phyloP scores from a whole-genome alignment of 1,284 basidiomycete genomes.

The Cryptococcus sp. region DNA sequence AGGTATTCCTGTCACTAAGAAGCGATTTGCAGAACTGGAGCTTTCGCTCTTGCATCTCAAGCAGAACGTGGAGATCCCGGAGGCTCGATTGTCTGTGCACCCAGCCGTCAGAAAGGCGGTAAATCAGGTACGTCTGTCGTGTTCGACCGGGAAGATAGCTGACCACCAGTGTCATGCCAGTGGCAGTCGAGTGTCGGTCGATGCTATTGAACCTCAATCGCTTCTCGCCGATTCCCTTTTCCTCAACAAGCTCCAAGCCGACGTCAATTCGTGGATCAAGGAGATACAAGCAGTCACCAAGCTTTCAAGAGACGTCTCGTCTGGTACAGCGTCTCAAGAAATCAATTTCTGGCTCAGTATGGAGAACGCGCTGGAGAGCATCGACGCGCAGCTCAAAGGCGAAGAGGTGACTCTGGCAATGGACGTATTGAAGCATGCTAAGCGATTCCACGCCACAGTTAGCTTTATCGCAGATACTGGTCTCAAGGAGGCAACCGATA shows the following conservation, averaged over 20 bases:
- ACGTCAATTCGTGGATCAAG: constrained; percentile 98
- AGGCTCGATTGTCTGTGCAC: constrained; percentile 89
- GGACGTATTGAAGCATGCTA: constrained; percentile 91
- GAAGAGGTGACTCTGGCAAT: constrained; percentile 93
- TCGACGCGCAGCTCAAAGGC: constrained; percentile 84
- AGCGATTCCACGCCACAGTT: constrained; percentile 94
- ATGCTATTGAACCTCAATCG: constrained; percentile 42
- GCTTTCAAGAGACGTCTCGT: constrained; percentile 84
- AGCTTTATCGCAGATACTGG: constrained; percentile 98
- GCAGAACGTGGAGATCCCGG: constrained; percentile 98
- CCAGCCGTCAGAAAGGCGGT: constrained; percentile 84
- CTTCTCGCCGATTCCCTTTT: constrained; percentile 80
- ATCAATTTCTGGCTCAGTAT: constrained; percentile 98
- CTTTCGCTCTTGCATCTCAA: constrained; percentile 93
- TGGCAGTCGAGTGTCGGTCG: constrained; percentile 40
- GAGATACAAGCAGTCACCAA: constrained; percentile 96
- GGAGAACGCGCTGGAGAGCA: constrained; percentile 87
- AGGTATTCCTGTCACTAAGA: constrained; percentile 97
- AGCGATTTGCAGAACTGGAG: constrained; percentile 98
- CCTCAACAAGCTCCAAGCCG: constrained; percentile 86
- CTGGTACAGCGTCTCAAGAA: constrained; percentile 95
- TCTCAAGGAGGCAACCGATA: constrained; percentile 83
- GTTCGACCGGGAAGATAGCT: not conserved
- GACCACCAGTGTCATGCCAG: constrained; percentile 24
- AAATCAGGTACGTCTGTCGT: constrained; percentile 55